phyloP scores from a whole-genome alignment of 306 rosid species.

The Pueraria montana region DNA sequence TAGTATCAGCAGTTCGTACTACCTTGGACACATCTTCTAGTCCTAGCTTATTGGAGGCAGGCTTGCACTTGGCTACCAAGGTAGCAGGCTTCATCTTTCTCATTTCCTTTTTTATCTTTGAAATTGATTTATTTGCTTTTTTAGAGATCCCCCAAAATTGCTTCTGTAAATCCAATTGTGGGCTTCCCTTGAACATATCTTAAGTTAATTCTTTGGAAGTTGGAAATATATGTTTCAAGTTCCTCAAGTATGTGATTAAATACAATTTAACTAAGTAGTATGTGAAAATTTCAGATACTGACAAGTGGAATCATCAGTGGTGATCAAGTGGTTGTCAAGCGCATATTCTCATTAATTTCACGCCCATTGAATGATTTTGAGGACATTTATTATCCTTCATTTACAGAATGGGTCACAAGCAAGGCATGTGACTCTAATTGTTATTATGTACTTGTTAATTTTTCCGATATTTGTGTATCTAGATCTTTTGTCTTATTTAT shows the following conservation, averaged over 20 bases:
- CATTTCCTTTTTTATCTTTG: slow-evolving; percentile 30
- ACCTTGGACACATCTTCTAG: slow-evolving; percentile 89
- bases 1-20: slow-evolving; percentile 95
- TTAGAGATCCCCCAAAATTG: slow-evolving; percentile 26
- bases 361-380: slow-evolving; percentile 88
- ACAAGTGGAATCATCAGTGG: slow-evolving; percentile 96
- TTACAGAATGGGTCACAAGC: slow-evolving; percentile 99
- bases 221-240: slow-evolving; percentile 29
- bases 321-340: slow-evolving; percentile 90
- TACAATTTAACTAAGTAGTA: slow-evolving; percentile 34
- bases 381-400: slow-evolving; percentile 97
- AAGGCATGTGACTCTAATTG: slow-evolving; percentile 62
- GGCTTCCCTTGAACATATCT: slow-evolving; percentile 7
- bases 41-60: slow-evolving; percentile 96
- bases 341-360: slow-evolving; percentile 88
- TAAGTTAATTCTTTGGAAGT: slow-evolving; percentile 4
- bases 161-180: slow-evolving; percentile 16
- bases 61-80: slow-evolving; percentile 97
- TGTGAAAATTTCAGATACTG: slow-evolving; percentile 71
- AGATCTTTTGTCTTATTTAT: slow-evolving; percentile 25
- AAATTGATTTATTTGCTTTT: slow-evolving; percentile 20
- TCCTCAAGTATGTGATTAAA: slow-evolving; percentile 13
- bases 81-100: slow-evolving; percentile 53
- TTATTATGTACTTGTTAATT: slow-evolving; percentile 18
- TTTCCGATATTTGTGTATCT: slow-evolving; percentile 35